Evolutionary conservation across 2,329 filamentous ascomycete species (phyloP).

Genomic region (Aspergillus pseudonomiae): DNA sequence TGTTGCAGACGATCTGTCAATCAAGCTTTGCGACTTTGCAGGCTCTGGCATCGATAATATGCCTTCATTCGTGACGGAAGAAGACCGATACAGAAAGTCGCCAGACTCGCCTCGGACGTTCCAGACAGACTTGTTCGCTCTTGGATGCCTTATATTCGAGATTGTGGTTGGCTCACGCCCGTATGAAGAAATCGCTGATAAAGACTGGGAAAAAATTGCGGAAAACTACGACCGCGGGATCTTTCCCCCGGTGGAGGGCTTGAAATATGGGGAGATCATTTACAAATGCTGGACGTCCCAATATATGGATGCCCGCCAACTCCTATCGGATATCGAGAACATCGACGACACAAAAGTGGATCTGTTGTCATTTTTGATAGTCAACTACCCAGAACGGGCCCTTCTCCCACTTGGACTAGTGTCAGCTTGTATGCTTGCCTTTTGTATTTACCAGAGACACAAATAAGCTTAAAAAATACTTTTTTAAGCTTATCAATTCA

Average conservation of each 20-base stretch:
- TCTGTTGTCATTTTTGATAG: not conserved
- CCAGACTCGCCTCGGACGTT: too few relatives aligned
- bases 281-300: slow-evolving; percentile 3
- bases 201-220: too few relatives aligned
- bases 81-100: too few relatives aligned
- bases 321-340: slow-evolving; percentile 1
- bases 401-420: slow-evolving; percentile 4
- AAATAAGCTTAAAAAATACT: not conserved
- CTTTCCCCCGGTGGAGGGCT: slow-evolving; percentile 1
- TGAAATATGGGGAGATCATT: slow-evolving; percentile 5
- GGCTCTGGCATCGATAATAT: too few relatives aligned
- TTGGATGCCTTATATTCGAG: too few relatives aligned
- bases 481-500: too few relatives aligned
- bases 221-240: slow-evolving; percentile 7
- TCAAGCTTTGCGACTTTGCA: too few relatives aligned
- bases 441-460: slow-evolving; percentile 5
- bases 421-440: slow-evolving; percentile 2
- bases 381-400: not conserved
- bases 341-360: not conserved
- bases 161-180: too few relatives aligned
- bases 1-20: too few relatives aligned
- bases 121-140: too few relatives aligned
- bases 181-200: too few relatives aligned
- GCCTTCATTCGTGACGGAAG: too few relatives aligned
- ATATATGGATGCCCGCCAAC: not conserved